These are phyloP conservation scores for Hericium coralloides DNA, from an alignment of 768 basidiomycete genomes.

Conservation along the genomic window DNA sequence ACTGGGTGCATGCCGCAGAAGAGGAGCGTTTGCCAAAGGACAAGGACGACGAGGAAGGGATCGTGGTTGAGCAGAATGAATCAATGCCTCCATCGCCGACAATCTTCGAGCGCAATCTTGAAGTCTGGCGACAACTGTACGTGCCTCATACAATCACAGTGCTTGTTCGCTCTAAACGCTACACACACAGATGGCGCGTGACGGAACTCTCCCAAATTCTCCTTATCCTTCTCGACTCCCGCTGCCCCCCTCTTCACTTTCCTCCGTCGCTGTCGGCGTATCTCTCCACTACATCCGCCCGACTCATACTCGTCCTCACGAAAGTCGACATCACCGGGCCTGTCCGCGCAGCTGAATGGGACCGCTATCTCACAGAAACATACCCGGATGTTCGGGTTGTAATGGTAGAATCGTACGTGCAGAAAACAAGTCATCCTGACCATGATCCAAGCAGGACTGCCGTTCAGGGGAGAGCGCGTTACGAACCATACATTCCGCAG, in stretches of 20 bases:
- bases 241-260: slow-evolving; percentile 82
- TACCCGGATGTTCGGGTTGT: slow-evolving; percentile 56
- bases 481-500: slow-evolving; percentile 61
- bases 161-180: neutral
- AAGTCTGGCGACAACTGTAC: slow-evolving; percentile 92
- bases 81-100: slow-evolving; percentile 57
- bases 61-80: slow-evolving; percentile 1
- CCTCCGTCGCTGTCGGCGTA: slow-evolving; percentile 70
- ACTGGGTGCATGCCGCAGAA: slow-evolving; percentile 29
- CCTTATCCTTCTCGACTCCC: slow-evolving; percentile 80
- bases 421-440: slow-evolving; percentile 23
- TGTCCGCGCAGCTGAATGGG: slow-evolving; percentile 56
- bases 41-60: neutral
- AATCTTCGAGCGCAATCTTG: slow-evolving; percentile 83
- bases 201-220: slow-evolving; percentile 86
- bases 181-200: slow-evolving; percentile 72
- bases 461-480: slow-evolving; percentile 38
- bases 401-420: slow-evolving; percentile 68
- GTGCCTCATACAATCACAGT: slow-evolving; percentile 19
- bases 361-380: slow-evolving; percentile 40
- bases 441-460: slow-evolving; percentile 15
- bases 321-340: slow-evolving; percentile 83
- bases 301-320: slow-evolving; percentile 69
- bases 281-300: slow-evolving; percentile 30
- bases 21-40: neutral